Evolutionary conservation across 2,329 filamentous ascomycete species (phyloP), one percentile per base, ranked within the genome.

Genomic region (Mollisiaceae sp.): DNA sequence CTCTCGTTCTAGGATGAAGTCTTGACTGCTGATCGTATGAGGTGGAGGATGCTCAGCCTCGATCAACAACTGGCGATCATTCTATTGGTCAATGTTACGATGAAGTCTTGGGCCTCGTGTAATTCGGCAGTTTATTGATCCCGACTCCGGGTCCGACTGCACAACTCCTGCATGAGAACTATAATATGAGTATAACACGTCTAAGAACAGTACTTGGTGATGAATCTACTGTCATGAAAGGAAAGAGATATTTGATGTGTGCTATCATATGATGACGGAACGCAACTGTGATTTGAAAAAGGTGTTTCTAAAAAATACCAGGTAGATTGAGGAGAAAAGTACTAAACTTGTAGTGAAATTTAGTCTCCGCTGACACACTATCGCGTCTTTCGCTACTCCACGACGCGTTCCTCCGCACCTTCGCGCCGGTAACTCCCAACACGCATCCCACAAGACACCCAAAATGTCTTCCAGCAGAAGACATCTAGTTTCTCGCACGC

Each of bases 381-480:
- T 54, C 63, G 63, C 63, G 63, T 59, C 59, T 55, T n/a, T 35
- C 63, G 18, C 12, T 32, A 36, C 50, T 27, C 35, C 54, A 27
- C 43, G 5, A 24, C 63, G 36, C 39, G 22, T 57, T 20, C 24
- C 18, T 43, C 9, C 32, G 12, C 47, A 27, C 11, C 32, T 56
- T 27, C 12, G n/a, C 52, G 39, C 43, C 24, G 4, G 4, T 22
- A 56, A 12, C 47, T 43, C 9, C 9, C n/a, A 47, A 22, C 15
- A 58, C 47, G 11, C 50, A 60, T 14, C 32, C 18, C 39, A 4
- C 39, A 41, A 38, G 15, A 32, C 22, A 38, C 39, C 43, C 47
- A 8, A 73, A 5, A 74, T 74, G 73, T 67, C 71, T 59, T 52
- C 60, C n/a, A 32, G 36, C 18, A 60, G 66, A 54, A 69, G 69